Conservation (phyloP, 2,329 filamentous ascomycete genomes). For the Cucurbitaria berberidis region DNA sequence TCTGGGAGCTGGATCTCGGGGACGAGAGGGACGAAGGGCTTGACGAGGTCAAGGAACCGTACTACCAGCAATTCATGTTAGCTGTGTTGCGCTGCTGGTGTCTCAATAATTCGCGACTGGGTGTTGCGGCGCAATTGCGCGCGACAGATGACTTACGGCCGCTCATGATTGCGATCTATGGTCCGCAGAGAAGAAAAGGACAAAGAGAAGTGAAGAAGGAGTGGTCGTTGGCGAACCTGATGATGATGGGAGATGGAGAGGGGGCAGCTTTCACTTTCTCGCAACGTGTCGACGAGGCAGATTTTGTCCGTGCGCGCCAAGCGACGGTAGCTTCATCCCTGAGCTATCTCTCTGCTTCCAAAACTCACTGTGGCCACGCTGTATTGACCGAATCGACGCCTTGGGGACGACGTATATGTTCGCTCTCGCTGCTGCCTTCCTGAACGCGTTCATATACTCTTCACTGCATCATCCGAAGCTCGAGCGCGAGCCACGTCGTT, state of each 20-base stretch:
- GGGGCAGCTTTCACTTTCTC: slow-evolving; percentile 38
- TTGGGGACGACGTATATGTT: not conserved
- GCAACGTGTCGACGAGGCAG: slow-evolving; percentile 40
- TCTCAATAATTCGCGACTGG: slow-evolving; percentile 13
- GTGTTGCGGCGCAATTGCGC: slow-evolving; percentile 27
- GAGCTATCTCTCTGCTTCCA: slow-evolving; percentile 28
- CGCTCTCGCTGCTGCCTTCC: not conserved
- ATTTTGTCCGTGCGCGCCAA: slow-evolving; percentile 25
- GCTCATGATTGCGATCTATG: slow-evolving; percentile 60
- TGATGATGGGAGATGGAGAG: slow-evolving; percentile 41
- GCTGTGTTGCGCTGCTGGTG: slow-evolving; percentile 15
- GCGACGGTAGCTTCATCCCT: slow-evolving; percentile 35
- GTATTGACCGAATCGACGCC: slow-evolving; percentile 13
- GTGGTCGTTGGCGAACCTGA: slow-evolving; percentile 31
- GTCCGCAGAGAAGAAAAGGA: slow-evolving; percentile 44
- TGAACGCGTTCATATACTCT: not conserved
- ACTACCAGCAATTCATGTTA: slow-evolving; percentile 62
- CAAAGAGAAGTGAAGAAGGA: slow-evolving; percentile 37
- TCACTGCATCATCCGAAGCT: not conserved
- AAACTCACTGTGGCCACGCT: slow-evolving; percentile 29
- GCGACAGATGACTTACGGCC: slow-evolving; percentile 58
- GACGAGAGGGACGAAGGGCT: slow-evolving; percentile 99
- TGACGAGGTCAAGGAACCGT: slow-evolving; percentile 99
- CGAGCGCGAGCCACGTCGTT: not conserved
- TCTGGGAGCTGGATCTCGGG: slow-evolving; percentile 88